Conservation (phyloP, 179 eudicot species). For the Pouteria campechiana region DNA sequence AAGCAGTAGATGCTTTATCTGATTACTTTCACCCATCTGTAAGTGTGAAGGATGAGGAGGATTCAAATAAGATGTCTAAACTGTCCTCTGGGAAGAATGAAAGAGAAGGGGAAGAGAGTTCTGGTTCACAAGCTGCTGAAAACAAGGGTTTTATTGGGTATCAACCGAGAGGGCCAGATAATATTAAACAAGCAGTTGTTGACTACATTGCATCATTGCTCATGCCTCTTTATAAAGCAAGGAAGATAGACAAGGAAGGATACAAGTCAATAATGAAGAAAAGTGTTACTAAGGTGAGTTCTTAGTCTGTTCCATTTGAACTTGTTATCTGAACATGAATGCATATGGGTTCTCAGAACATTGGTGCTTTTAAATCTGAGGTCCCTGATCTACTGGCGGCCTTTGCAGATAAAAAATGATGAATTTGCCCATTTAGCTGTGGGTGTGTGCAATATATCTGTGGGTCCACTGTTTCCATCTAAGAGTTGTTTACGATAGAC, state of each 20-base stretch:
- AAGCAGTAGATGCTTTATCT: slow-evolving; percentile 90
- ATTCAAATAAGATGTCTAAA: slow-evolving; percentile 56
- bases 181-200: slow-evolving; percentile 79
- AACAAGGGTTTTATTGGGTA: slow-evolving; percentile 54
- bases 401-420: no score
- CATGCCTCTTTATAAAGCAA: slow-evolving; percentile 95
- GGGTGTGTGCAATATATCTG: no score
- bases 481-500: no score
- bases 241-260: slow-evolving; percentile 79
- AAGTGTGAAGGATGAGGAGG: slow-evolving; percentile 66
- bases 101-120: slow-evolving; percentile 47
- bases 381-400: no score
- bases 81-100: slow-evolving; percentile 26
- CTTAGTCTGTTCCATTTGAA: not conserved
- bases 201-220: slow-evolving; percentile 89
- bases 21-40: slow-evolving; percentile 44
- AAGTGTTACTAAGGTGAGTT: slow-evolving; percentile 83
- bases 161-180: slow-evolving; percentile 66
- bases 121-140: slow-evolving; percentile 69
- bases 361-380: not conserved
- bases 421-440: no score
- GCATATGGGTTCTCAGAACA: no score
- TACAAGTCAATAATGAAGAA: slow-evolving; percentile 96
- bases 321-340: no score
- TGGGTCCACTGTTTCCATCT: no score